These are phyloP conservation scores for Xylariomycetidae sp. DNA, from an alignment of 2,329 filamentous ascomycete genomes.

Conservation along the genomic window DNA sequence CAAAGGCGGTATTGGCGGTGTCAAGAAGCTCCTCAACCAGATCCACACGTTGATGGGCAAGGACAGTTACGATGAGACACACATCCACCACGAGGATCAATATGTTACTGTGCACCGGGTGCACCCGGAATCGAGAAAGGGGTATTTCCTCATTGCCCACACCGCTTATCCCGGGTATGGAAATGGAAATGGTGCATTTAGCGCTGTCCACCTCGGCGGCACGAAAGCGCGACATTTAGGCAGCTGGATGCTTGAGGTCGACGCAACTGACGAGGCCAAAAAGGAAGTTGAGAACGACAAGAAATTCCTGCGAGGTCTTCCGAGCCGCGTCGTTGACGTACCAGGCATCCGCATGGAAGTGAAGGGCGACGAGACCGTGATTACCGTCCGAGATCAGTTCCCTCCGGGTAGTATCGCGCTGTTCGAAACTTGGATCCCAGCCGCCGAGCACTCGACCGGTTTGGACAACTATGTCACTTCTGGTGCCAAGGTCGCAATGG, in stretches of 20 bases:
- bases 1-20: constrained; percentile 79
- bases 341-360: constrained; percentile 69
- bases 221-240: constrained; percentile 83
- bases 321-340: constrained; percentile 72
- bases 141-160: constrained; percentile 92
- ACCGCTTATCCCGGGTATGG: constrained; percentile 92
- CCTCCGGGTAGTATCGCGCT: constrained; percentile 91
- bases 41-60: constrained; percentile 95
- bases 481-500: constrained; percentile 74
- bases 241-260: constrained; percentile 88
- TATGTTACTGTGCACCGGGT: constrained; percentile 96
- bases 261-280: constrained; percentile 67
- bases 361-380: constrained; percentile 69
- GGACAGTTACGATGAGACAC: constrained; percentile 89
- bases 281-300: constrained; percentile 63
- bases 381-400: constrained; percentile 77
- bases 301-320: constrained; percentile 72
- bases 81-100: constrained; percentile 93
- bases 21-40: constrained; percentile 91
- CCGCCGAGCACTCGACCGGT: constrained; percentile 75
- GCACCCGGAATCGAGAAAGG: constrained; percentile 85
- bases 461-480: constrained; percentile 83
- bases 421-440: constrained; percentile 93
- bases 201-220: constrained; percentile 72
- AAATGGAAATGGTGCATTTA: constrained; percentile 75